Evolutionary conservation across 2,329 filamentous ascomycete species (phyloP), one percentile per base, ranked within the genome.

Genomic region (Byssothecium circinans): DNA sequence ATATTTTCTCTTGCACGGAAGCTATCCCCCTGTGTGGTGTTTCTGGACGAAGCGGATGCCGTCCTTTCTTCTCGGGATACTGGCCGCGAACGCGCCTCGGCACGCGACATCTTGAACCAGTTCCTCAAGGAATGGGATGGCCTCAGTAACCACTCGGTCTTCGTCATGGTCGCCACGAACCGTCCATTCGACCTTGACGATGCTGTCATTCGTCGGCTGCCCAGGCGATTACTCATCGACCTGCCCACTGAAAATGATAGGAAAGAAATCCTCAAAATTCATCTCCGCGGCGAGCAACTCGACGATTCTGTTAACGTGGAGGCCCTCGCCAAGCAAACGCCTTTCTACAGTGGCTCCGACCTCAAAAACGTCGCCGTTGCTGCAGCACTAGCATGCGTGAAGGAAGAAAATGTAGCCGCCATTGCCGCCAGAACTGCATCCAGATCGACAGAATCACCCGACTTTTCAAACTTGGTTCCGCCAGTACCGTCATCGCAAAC

Each of bases 121-220:
- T 97, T 97, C 70, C 76, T 99, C 41, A 87, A 91, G 44, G 92
- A 97, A 69, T 97, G 92, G 94, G 94, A 97, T 61, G 94, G 94
- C 10, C 86, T 97, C 77, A 87, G 88, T 59, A 79, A 84, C 49
- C 81, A 85, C 38, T 88, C 87, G 15, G 90, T 92, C 2, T 97
- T 99, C 69, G 92, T 99, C 70, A 96, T 99, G 91, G 91, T 97
- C 0, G 92, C 94, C 22, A 97, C 91, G 8, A 97, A 99, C 70
- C 81, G 92, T 8, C 94, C 94, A 0, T 96, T 95, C 63, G 94
- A 97, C 64, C 82, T 99, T 1, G 94, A 99, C 62, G 89, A 94
- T 60, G 89, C 89, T 8, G 87, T 94, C 8, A 78, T 94, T 37
- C 80, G 89, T n/a, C 81, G 88, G 11, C 74, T 91, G 18, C 88